Evolutionary conservation across 371 early-diverging fungal genomes (phyloP).

Genomic region (Mycotypha africana): DNA sequence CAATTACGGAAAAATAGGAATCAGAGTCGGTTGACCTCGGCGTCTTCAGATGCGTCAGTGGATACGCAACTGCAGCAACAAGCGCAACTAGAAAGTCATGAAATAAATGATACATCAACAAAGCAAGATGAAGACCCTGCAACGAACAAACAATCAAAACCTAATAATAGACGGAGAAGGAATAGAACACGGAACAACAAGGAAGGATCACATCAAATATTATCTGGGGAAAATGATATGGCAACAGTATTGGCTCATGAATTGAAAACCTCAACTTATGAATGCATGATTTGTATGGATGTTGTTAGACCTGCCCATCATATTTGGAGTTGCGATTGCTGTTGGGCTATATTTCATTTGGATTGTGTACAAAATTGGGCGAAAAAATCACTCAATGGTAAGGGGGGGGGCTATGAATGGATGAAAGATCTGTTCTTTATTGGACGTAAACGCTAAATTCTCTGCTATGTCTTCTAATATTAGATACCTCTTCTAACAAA

Average conservation of each 20-base stretch:
- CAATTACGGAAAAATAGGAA: constrained; percentile 28
- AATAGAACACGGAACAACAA: constrained; percentile 3
- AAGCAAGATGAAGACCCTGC: constrained; percentile 4
- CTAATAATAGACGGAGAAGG: too few species aligned
- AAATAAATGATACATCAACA: background rate
- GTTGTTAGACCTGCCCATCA: constrained; percentile 58
- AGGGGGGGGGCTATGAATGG: too few species aligned
- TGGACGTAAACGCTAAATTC: too few species aligned
- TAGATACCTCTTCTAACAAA: constrained; percentile 27
- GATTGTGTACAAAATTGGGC: constrained; percentile 77
- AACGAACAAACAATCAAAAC: too few species aligned
- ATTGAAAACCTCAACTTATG: constrained; percentile 65
- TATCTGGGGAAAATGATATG: constrained; percentile 45
- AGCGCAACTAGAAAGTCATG: background rate
- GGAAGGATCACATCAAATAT: constrained; percentile 1
- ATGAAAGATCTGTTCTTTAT: too few species aligned
- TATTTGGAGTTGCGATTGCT: constrained; percentile 82
- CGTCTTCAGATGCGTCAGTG: too few species aligned
- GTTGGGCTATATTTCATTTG: constrained; percentile 90
- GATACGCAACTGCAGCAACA: too few species aligned
- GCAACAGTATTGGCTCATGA: constrained; percentile 55
- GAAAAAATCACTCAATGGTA: constrained; percentile 56
- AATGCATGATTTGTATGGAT: constrained; percentile 96
- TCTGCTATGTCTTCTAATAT: too few species aligned
- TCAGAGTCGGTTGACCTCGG: constrained; percentile 34